phyloP scores from a whole-genome alignment of 805 yeast species.

The Kluyveromyces lactis region DNA sequence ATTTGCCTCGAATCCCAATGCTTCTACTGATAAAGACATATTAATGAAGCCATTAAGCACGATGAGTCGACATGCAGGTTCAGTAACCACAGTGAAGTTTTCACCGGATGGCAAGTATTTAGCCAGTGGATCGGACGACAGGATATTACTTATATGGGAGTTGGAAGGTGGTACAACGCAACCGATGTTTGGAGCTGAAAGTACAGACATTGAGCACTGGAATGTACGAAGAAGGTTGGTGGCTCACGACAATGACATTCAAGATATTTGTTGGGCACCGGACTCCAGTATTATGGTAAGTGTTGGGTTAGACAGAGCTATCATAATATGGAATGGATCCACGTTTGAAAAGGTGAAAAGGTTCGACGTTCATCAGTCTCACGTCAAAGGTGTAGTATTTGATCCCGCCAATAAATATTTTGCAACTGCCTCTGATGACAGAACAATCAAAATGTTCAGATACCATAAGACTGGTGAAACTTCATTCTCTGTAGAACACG shows the following conservation, averaged over 20 bases:
- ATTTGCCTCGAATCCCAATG: slow-evolving; percentile 24
- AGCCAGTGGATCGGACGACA: slow-evolving; percentile 94
- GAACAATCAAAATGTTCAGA: slow-evolving; percentile 81
- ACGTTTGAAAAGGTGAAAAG: slow-evolving; percentile 82
- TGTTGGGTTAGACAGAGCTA: slow-evolving; percentile 89
- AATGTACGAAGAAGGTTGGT: slow-evolving; percentile 84
- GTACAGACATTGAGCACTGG: slow-evolving; percentile 81
- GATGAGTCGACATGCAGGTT: slow-evolving; percentile 94
- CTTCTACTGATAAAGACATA: slow-evolving; percentile 12
- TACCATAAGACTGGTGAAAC: slow-evolving; percentile 69
- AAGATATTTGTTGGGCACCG: slow-evolving; percentile 97
- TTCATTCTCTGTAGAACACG: slow-evolving; percentile 79
- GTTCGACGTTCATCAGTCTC: slow-evolving; percentile 88
- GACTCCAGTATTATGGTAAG: slow-evolving; percentile 85
- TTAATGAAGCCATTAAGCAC: slow-evolving; percentile 60
- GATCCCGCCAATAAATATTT: slow-evolving; percentile 98
- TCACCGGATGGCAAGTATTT: slow-evolving; percentile 86
- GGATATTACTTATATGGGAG: slow-evolving; percentile 88
- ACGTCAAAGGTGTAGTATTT: slow-evolving; percentile 92
- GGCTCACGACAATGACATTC: slow-evolving; percentile 97
- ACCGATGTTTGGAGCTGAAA: slow-evolving; percentile 61
- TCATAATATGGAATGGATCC: slow-evolving; percentile 87
- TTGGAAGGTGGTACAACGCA: slow-evolving; percentile 54
- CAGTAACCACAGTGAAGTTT: slow-evolving; percentile 87
- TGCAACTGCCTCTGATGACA: slow-evolving; percentile 94